Conservation (phyloP, 495 filamentous ascomycete species). For the Tuber magnatum region DNA sequence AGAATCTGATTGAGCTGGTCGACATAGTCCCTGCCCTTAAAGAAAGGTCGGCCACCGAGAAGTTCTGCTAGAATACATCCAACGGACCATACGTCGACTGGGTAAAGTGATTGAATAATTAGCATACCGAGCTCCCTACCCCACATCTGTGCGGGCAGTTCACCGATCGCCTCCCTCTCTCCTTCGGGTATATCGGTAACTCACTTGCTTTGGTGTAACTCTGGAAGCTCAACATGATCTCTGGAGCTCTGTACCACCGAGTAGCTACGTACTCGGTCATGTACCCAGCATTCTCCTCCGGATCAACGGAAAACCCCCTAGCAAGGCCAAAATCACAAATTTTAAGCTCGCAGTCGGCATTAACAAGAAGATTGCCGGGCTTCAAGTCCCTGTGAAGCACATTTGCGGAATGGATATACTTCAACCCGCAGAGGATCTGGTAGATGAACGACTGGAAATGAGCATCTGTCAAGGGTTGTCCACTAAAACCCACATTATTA, state of each 20-base stretch:
- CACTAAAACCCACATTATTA: slow-evolving; percentile 48
- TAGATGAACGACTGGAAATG: slow-evolving; percentile 95
- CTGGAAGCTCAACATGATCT: slow-evolving; percentile 99
- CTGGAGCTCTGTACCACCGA: slow-evolving; percentile 95
- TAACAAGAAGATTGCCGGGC: slow-evolving; percentile 92
- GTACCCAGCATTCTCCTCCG: slow-evolving; percentile 96
- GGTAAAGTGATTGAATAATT: not conserved
- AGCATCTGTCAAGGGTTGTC: slow-evolving; percentile 90
- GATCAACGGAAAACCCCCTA: slow-evolving; percentile 90
- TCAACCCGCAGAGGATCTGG: slow-evolving; percentile 89
- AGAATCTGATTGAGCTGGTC: slow-evolving; percentile 99
- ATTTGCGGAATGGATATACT: slow-evolving; percentile 98
- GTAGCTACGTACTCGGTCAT: slow-evolving; percentile 99
- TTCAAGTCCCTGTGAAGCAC: slow-evolving; percentile 95
- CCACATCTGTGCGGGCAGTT: not conserved
- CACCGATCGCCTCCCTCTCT: not conserved
- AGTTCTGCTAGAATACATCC: slow-evolving; percentile 96
- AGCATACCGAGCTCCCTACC: not conserved
- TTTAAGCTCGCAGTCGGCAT: slow-evolving; percentile 98
- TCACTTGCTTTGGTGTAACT: slow-evolving; percentile 98
- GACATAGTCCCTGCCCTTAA: slow-evolving; percentile 98
- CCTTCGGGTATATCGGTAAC: slow-evolving; percentile 43
- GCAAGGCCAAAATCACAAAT: slow-evolving; percentile 98
- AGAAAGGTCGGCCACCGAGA: slow-evolving; percentile 92
- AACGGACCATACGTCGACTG: slow-evolving; percentile 86